Base-by-base conservation (phyloP, 306 rosid species). In the Sesbania bispinosa region DNA sequence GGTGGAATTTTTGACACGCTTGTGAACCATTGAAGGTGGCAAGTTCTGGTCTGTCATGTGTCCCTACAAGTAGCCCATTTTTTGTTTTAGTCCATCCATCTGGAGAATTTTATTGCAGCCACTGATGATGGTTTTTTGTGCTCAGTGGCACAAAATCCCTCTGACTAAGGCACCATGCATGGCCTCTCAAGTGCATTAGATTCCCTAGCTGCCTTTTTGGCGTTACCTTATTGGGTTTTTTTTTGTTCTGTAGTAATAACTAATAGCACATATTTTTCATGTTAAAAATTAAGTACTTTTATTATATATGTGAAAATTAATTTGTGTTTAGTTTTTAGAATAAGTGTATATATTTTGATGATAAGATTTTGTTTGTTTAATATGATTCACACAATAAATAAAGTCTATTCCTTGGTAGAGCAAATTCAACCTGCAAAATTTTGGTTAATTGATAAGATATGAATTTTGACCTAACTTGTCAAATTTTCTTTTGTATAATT, bases 1-100 rank as follows among this genome's bases (percentile, higher is more conserved):
- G 35, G 76, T 79, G 76, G 86, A 79, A 83, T 75, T 41, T 75
- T 65, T 0, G 26, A 30, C 66, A 24, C 4, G 69, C 6, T 7
- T 67, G 4, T 27, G 75, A 61, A 71, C 87, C 87, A 71, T 76
- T 60, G 84, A 83, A 83, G 76, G 84, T 79, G 87, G 48, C 79
- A 59, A 43, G n/a, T 41, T 62, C 45, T 46, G 51, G 36, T 46
- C 80, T 74, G 78, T 73, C 64, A 64, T 30, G 52, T 24, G 52
- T 14, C 2, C 30, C 39, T 14, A 0, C 2, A 3, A 15, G 75
- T 4, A 7, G 9, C 27, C n/a, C n/a, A 16, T 9, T 4, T 50
- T 82, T 63, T 6, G 65, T 71, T 83, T 70, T 75, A 16, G 77
- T 79, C 81, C 87, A 76, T 83, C 81, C 79, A 67, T 75, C 50